Base-by-base conservation (phyloP, 2,329 filamentous ascomycete genomes). In the Clarireedia paspali region DNA sequence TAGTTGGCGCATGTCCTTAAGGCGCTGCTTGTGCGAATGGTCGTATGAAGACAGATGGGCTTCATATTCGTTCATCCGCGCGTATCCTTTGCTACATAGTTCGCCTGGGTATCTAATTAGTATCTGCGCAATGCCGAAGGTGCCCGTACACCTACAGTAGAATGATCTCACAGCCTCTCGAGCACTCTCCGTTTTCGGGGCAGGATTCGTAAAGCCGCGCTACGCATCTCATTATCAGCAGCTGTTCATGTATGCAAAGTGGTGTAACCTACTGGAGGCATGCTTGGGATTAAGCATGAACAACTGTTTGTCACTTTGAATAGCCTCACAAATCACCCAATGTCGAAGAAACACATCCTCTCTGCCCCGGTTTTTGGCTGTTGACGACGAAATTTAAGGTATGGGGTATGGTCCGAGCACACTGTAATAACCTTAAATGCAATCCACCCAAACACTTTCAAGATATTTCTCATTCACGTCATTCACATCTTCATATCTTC, bases 61-160 rank as follows among this genome's bases (percentile, higher is more conserved):
- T 72, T 97, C 92, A 71, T 95, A 96, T 70, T 97, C 92, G 69
- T 95, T 92, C 79, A 95, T 92, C 55, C 94, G 90, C 1, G 86
- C 84, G 73, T 97, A 99, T 65, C 91, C 92, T 74, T 97, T 97
- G 61, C 87, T 84, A 76, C 94, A 97, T 54, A 97, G 82, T 42
- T 85, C 82, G 75, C 83, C 77, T 77, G 56, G 2, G 1, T 6
- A 38, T 27, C 53, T 61, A 40, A 59, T 44, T 34, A 38, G 42
- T 53, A 47, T 6, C 27, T 26, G 10, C 26, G 40, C 40, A 49
- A 47, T 14, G 30, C 30, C 9, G 30, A 34, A 46, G 36, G 42
- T 44, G 24, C 40, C 12, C 40, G 23, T 34, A 27, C 9, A 56
- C 63, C 6, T 57, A 73, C 86, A 95, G 74, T 88, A 91, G 74